These are phyloP conservation scores for Penicillium decumbens DNA, from an alignment of 2,329 filamentous ascomycete species.

Conservation along the genomic window DNA sequence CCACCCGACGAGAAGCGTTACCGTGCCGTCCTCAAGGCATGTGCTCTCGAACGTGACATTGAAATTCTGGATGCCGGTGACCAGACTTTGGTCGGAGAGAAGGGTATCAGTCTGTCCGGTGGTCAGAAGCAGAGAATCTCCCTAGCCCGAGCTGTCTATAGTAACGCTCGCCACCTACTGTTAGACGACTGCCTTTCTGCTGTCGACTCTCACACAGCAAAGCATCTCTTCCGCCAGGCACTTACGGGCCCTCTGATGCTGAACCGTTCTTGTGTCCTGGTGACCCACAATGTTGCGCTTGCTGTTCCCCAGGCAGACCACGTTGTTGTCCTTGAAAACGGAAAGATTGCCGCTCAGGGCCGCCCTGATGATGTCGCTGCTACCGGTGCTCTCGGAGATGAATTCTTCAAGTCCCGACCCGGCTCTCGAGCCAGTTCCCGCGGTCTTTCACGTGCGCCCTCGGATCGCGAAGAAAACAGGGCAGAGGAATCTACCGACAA, in stretches of 20 bases:
- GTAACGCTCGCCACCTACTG: constrained; percentile 82
- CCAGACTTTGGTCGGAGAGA: constrained; percentile 90
- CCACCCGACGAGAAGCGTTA: constrained; percentile 78
- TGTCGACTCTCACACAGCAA: constrained; percentile 93
- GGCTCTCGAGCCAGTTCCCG: constrained; percentile 66
- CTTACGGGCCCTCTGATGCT: constrained; percentile 85
- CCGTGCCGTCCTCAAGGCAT: constrained; percentile 80
- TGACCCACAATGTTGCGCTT: constrained; percentile 91
- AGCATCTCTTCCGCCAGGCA: constrained; percentile 96
- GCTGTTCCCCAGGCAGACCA: constrained; percentile 76
- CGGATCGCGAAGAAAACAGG: constrained; percentile 58
- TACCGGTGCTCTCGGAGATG: constrained; percentile 84
- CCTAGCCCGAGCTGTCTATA: constrained; percentile 94
- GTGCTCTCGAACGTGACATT: constrained; percentile 83
- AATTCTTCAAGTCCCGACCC: constrained; percentile 69
- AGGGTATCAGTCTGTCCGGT: constrained; percentile 92
- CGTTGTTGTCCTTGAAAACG: constrained; percentile 83
- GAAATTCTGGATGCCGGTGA: constrained; percentile 90
- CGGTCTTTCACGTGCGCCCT: constrained; percentile 71
- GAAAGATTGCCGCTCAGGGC: constrained; percentile 72
- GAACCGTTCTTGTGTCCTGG: constrained; percentile 83
- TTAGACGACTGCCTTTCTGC: constrained; percentile 94
- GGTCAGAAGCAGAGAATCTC: constrained; percentile 98
- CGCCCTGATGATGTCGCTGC: constrained; percentile 70
- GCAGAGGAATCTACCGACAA: constrained; percentile 43